These are phyloP conservation scores for Pseudomassariella vexata DNA, from an alignment of 2,329 filamentous ascomycete genomes.

Conservation along the genomic window DNA sequence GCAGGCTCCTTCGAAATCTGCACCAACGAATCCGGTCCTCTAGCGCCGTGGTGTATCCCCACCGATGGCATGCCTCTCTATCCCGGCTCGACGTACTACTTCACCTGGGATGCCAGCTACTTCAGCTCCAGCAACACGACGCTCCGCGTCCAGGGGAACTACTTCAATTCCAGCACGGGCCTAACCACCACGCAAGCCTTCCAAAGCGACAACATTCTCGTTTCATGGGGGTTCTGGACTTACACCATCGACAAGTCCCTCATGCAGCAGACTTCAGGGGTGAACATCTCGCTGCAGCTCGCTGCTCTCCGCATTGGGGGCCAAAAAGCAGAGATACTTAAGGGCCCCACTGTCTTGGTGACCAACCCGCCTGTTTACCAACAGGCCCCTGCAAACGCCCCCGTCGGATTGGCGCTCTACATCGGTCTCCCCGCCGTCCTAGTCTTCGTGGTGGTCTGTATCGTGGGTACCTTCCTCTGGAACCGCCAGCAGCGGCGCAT, in stretches of 20 bases:
- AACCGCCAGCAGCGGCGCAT: slow-evolving; percentile 46
- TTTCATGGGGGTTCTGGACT: slow-evolving; percentile 42
- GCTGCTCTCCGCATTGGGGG: slow-evolving; percentile 27
- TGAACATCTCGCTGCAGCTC: slow-evolving; percentile 45
- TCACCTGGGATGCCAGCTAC: slow-evolving; percentile 51
- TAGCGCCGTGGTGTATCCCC: slow-evolving; percentile 49
- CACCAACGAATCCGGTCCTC: slow-evolving; percentile 37
- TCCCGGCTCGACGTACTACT: slow-evolving; percentile 43
- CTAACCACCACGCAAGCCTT: slow-evolving; percentile 28
- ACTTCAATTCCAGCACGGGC: slow-evolving; percentile 25
- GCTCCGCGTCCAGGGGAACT: slow-evolving; percentile 23
- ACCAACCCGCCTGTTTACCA: slow-evolving; percentile 27
- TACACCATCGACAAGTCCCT: slow-evolving; percentile 33
- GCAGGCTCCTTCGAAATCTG: slow-evolving; percentile 46
- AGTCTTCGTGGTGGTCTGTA: slow-evolving; percentile 38
- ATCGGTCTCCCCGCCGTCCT: slow-evolving; percentile 48
- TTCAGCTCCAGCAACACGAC: slow-evolving; percentile 38
- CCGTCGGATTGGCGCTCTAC: slow-evolving; percentile 36
- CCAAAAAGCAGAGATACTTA: slow-evolving; percentile 22
- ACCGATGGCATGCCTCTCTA: slow-evolving; percentile 35
- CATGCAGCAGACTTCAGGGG: slow-evolving; percentile 28
- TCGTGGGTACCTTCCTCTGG: slow-evolving; percentile 52
- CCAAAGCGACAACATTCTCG: slow-evolving; percentile 27
- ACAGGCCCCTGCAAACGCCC: slow-evolving; percentile 23
- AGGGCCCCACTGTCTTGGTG: slow-evolving; percentile 36